Evolutionary conservation across 2,329 filamentous ascomycete species (phyloP).

Genomic region (Conoideocrella luteorostrata): DNA sequence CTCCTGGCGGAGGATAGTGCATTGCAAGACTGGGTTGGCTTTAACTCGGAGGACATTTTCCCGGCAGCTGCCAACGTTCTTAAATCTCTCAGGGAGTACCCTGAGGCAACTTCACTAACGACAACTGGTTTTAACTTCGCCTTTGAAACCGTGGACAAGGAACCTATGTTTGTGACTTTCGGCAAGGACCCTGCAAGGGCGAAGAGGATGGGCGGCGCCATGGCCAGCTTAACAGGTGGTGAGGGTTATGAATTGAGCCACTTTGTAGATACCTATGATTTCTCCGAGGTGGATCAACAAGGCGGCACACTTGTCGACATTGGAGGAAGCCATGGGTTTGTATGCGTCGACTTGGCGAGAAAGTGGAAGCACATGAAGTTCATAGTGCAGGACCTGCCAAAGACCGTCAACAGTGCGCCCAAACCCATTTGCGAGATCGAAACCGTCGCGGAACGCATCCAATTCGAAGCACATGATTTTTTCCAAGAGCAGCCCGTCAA

Average conservation of each 20-base stretch:
- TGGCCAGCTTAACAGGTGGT: constrained; percentile 47
- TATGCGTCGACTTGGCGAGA: constrained; percentile 47
- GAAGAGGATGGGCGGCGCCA: constrained; percentile 47
- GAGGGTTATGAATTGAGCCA: constrained; percentile 50
- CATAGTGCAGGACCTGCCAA: constrained; percentile 48
- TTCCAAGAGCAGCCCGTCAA: constrained; percentile 48
- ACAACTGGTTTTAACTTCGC: constrained; percentile 46
- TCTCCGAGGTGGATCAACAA: constrained; percentile 37
- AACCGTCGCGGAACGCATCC: constrained; percentile 32
- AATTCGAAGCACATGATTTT: constrained; percentile 48
- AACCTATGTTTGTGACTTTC: constrained; percentile 49
- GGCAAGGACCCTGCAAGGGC: constrained; percentile 41
- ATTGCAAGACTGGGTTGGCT: constrained; percentile 48
- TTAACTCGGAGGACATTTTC: constrained; percentile 48
- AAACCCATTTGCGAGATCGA: constrained; percentile 32
- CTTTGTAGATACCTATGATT: constrained; percentile 48
- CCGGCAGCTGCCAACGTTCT: constrained; percentile 41
- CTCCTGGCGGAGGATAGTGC: constrained; percentile 40
- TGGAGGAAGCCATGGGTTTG: constrained; percentile 53
- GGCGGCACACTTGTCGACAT: constrained; percentile 50
- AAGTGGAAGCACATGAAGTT: constrained; percentile 45
- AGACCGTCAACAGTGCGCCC: constrained; percentile 41
- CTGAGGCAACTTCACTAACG: constrained; percentile 41
- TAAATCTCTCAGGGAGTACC: constrained; percentile 35
- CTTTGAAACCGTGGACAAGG: constrained; percentile 41